Percentiles rank a stretch among this genome's conserved stretches.
These are phyloP conservation scores for Mycena rebaudengoi DNA, from an alignment of 768 basidiomycete genomes.

Conservation along the genomic window DNA sequence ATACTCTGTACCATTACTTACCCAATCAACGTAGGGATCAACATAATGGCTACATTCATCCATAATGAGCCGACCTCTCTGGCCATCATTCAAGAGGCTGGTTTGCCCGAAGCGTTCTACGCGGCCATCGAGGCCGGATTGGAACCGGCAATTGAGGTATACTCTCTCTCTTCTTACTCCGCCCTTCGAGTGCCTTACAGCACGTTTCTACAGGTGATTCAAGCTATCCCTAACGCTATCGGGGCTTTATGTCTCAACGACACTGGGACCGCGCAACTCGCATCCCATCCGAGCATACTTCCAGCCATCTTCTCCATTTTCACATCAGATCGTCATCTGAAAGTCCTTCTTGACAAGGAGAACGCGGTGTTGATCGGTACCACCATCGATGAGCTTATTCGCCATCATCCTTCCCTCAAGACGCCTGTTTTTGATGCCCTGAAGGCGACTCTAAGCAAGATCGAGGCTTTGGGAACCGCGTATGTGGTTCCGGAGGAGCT, in stretches of 20 bases:
- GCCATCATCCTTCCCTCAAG: slow-evolving; percentile 93
- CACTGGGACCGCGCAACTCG: slow-evolving; percentile 82
- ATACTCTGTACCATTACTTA: slow-evolving; percentile 4
- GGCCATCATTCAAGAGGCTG: slow-evolving; percentile 89
- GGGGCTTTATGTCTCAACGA: slow-evolving; percentile 97
- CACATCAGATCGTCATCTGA: slow-evolving; percentile 83
- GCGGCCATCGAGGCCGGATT: slow-evolving; percentile 83
- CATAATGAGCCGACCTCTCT: slow-evolving; percentile 99
- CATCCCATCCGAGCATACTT: slow-evolving; percentile 81
- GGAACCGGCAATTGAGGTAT: slow-evolving; percentile 88
- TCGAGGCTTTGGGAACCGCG: slow-evolving; percentile 76
- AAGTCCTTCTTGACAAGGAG: slow-evolving; percentile 90
- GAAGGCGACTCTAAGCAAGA: slow-evolving; percentile 71
- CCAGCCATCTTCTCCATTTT: slow-evolving; percentile 87
- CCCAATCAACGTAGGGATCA: slow-evolving; percentile 68
- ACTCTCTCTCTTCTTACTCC: slow-evolving; percentile 14
- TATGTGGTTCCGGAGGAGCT: slow-evolving; percentile 66
- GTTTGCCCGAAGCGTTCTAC: slow-evolving; percentile 91
- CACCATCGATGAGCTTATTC: slow-evolving; percentile 92
- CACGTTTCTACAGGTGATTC: slow-evolving; percentile 76
- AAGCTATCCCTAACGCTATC: slow-evolving; percentile 93
- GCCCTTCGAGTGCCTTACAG: slow-evolving; percentile 8
- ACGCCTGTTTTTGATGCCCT: slow-evolving; percentile 80
- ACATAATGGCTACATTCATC: slow-evolving; percentile 95
- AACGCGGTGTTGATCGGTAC: slow-evolving; percentile 90